Conservation (phyloP, 805 yeast genomes). For the Wilhelminamyces savonicus region DNA sequence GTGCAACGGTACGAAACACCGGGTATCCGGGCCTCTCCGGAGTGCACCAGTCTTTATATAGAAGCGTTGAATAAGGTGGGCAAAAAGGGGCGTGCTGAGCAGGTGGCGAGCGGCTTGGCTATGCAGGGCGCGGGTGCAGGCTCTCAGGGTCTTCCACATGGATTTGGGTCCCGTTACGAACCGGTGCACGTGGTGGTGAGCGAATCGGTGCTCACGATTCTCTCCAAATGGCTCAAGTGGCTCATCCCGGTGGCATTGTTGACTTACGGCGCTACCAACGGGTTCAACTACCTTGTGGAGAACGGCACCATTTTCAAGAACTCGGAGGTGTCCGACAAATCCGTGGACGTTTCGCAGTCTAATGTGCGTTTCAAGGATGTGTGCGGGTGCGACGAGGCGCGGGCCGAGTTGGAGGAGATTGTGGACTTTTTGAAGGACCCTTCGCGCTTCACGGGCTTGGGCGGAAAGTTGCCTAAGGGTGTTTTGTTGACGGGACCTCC, state of each 20-base stretch:
- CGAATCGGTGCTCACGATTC: slow-evolving; percentile 71
- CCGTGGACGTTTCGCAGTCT: slow-evolving; percentile 78
- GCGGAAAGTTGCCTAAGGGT: slow-evolving; percentile 97
- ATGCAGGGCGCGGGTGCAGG: slow-evolving; percentile 6
- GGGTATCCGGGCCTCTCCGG: slow-evolving; percentile 80
- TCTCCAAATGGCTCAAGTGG: slow-evolving; percentile 88
- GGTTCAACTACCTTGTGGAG: slow-evolving; percentile 74
- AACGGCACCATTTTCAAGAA: slow-evolving; percentile 74
- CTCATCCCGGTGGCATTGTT: slow-evolving; percentile 72
- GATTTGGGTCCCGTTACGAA: slow-evolving; percentile 61
- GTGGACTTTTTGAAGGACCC: slow-evolving; percentile 98
- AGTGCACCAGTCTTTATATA: slow-evolving; percentile 71
- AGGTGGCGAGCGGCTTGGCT: slow-evolving; percentile 43
- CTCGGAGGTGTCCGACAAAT: slow-evolving; percentile 66
- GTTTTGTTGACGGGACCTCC: slow-evolving; percentile 97
- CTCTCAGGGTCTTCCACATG: slow-evolving; percentile 16
- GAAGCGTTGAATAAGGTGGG: slow-evolving; percentile 80
- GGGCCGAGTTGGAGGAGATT: slow-evolving; percentile 93
- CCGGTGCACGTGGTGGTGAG: slow-evolving; percentile 93
- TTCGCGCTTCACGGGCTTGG: slow-evolving; percentile 89
- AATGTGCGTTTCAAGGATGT: slow-evolving; percentile 90
- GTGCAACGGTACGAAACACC: slow-evolving; percentile 92
- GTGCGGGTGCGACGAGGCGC: slow-evolving; percentile 97
- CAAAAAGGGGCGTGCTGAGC: slow-evolving; percentile 69
- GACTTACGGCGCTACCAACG: slow-evolving; percentile 75